Evolutionary conservation across 108 stramenopile genomes (phyloP), one percentile per base, ranked within the genome.

Genomic region (Cyclotella cryptica): DNA sequence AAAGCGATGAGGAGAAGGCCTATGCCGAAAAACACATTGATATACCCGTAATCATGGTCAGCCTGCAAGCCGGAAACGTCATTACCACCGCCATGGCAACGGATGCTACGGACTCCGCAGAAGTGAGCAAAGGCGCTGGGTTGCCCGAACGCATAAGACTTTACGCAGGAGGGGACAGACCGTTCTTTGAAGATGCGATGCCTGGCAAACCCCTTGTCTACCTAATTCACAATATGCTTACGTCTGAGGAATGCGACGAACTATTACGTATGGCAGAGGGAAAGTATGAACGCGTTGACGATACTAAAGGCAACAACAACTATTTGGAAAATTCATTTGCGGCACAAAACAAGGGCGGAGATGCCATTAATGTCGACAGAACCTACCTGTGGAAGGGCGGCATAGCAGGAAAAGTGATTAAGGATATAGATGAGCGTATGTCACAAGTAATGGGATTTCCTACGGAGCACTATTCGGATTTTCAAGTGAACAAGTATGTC

Each of bases 401-500:
- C 39, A 66, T 89, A 27, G 81, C 89, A 40, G 73, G 82, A 10
- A 88, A 88, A 61, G 65, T 84, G 0, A 75, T 71, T 43, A 96
- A 93, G 60, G 88, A 88, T 51, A 83, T 94, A 17, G 93, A 93
- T 45, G 92, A 96, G 69, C 75, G 96, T 52, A 93, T 96, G 65
- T 91, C 93, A 55, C 96, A 96, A 68, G 96, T 94, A 7, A 96
- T 93, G 46, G 93, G 91, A 8, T 96, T 92, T 66, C 93, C 96
- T 11, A 28, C 76, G 19, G 88, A 87, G 30, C 91, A 94, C 54
- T 88, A 87, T 57, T 86, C 84, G 11, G 96, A 96, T 80, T 96
- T 89, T 73, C 78, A 91, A 46, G 66, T 96, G 27, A 89, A 93
- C 63, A 88, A 79, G 64, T 71, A 88, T 30, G 88, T 83, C 15